Evolutionary conservation across 192 early-diverging fungal genomes (phyloP).

Genomic region (Chytriomyces sp.): DNA sequence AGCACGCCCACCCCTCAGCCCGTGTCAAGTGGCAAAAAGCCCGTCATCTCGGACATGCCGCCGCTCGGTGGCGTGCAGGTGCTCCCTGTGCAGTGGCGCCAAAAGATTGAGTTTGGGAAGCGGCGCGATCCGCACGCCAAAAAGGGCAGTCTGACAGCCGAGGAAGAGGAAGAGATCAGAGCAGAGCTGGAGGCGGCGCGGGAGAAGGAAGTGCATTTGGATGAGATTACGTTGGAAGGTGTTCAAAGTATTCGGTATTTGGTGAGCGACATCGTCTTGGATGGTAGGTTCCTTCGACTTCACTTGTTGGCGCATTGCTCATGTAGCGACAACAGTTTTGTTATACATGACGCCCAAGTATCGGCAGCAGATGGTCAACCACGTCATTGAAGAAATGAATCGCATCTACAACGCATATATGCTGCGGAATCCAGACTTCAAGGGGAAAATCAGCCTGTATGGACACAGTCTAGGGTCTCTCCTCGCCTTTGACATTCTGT

Average conservation of each 20-base stretch:
- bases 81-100: slow-evolving; percentile 82
- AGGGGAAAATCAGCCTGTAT: slow-evolving; percentile 75
- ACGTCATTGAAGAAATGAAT: slow-evolving; percentile 77
- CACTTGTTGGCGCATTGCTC: slow-evolving; percentile 12
- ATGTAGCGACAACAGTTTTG: slow-evolving; percentile 47
- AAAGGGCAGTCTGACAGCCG: neutral
- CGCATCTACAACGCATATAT: slow-evolving; percentile 72
- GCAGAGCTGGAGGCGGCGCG: slow-evolving; percentile 56
- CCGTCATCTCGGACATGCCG: slow-evolving; percentile 41
- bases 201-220: slow-evolving; percentile 66
- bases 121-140: slow-evolving; percentile 19
- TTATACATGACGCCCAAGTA: slow-evolving; percentile 86
- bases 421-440: slow-evolving; percentile 73
- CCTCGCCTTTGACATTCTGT: slow-evolving; percentile 77
- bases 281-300: slow-evolving; percentile 56
- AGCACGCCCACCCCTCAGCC: slow-evolving; percentile 1
- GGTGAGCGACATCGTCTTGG: slow-evolving; percentile 81
- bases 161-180: slow-evolving; percentile 18
- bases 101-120: slow-evolving; percentile 77
- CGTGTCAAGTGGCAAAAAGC: slow-evolving; percentile 20
- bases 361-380: slow-evolving; percentile 77
- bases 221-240: slow-evolving; percentile 79
- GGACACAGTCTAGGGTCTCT: slow-evolving; percentile 82
- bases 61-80: slow-evolving; percentile 65
- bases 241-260: slow-evolving; percentile 78